A percentile compares a stretch with the other conserved stretches of the same genome.
Conservation (phyloP, 1,139 yeast genomes). For the Saccharomyces hybrid region DNA sequence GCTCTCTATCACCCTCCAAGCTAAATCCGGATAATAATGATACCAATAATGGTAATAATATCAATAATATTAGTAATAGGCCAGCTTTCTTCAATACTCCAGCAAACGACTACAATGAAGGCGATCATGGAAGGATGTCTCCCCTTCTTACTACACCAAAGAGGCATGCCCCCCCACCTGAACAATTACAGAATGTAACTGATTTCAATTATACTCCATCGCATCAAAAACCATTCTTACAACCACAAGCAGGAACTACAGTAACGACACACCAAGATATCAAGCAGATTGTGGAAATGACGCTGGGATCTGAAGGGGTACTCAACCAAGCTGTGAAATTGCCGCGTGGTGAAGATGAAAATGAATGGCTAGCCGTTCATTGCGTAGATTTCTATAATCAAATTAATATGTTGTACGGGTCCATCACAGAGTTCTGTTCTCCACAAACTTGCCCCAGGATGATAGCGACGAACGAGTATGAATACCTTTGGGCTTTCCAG, state of each 20-base stretch:
- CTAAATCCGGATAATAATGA: conserved; percentile 1
- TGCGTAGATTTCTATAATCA: conserved; percentile 88
- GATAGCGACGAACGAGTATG: conserved; percentile 96
- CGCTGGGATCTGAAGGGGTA: conserved; percentile 86
- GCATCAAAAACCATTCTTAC: conserved; percentile 31
- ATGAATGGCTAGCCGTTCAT: conserved; percentile 96
- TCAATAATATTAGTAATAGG: not conserved
- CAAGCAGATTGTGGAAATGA: conserved; percentile 84
- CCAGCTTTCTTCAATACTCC: not conserved
- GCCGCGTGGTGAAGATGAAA: conserved; percentile 85
- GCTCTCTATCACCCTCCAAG: conserved; percentile 7
- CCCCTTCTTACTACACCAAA: conserved; percentile 6
- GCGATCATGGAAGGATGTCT: not conserved
- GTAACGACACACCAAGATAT: conserved; percentile 61
- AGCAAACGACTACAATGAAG: not conserved
- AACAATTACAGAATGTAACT: conserved; percentile 18
- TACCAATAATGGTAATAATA: not conserved
- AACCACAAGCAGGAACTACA: conserved; percentile 28
- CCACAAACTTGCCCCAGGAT: conserved; percentile 87
- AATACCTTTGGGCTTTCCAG: conserved; percentile 68
- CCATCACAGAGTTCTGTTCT: conserved; percentile 93
- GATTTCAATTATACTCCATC: conserved; percentile 34
- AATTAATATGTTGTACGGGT: conserved; percentile 91
- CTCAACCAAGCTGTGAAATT: conserved; percentile 86
- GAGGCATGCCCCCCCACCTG: conserved; percentile 10